Percentiles rank a stretch among this genome's conserved stretches.
phyloP scores from a whole-genome alignment of 2,329 filamentous ascomycete species.

The Penicillium fuscoglaucum region DNA sequence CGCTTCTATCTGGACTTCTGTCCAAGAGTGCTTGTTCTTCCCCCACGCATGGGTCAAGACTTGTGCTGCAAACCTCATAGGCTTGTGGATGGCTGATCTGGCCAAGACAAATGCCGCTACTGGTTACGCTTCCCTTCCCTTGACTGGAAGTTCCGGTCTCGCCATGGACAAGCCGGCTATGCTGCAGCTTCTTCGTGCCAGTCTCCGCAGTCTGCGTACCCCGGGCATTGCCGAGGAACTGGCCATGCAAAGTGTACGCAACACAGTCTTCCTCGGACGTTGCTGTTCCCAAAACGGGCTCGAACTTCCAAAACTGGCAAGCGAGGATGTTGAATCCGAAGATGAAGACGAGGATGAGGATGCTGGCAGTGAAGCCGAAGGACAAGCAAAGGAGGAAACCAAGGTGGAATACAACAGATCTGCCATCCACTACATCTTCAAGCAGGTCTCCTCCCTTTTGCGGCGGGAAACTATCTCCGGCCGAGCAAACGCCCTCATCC shows the following conservation, averaged over 20 bases:
- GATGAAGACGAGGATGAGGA: slow-evolving; percentile 48
- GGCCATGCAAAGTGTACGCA: slow-evolving; percentile 75
- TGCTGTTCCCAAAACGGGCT: slow-evolving; percentile 60
- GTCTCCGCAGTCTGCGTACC: slow-evolving; percentile 61
- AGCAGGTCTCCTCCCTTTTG: slow-evolving; percentile 74
- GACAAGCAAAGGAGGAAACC: slow-evolving; percentile 30
- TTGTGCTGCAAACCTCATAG: slow-evolving; percentile 70
- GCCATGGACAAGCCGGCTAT: slow-evolving; percentile 65
- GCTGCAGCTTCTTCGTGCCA: slow-evolving; percentile 57
- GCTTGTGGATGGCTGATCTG: slow-evolving; percentile 77
- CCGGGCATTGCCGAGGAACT: slow-evolving; percentile 69
- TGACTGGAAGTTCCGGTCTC: slow-evolving; percentile 71
- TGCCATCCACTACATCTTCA: slow-evolving; percentile 72
- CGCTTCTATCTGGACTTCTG: slow-evolving; percentile 67
- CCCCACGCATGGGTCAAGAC: slow-evolving; percentile 73
- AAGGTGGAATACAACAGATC: slow-evolving; percentile 38
- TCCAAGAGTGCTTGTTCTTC: slow-evolving; percentile 70
- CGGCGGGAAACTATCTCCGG: slow-evolving; percentile 70
- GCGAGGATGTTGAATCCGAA: slow-evolving; percentile 41
- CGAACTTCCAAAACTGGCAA: slow-evolving; percentile 45
- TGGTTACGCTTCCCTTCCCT: slow-evolving; percentile 57
- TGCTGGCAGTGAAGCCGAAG: slow-evolving; percentile 42
- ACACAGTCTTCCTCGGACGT: slow-evolving; percentile 77
- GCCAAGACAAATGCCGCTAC: slow-evolving; percentile 61
- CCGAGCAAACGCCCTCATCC: slow-evolving; percentile 62